Evolutionary conservation across 2,329 filamentous ascomycete genomes (phyloP).

Genomic region (Aspergillus brunneoviolaceus): DNA sequence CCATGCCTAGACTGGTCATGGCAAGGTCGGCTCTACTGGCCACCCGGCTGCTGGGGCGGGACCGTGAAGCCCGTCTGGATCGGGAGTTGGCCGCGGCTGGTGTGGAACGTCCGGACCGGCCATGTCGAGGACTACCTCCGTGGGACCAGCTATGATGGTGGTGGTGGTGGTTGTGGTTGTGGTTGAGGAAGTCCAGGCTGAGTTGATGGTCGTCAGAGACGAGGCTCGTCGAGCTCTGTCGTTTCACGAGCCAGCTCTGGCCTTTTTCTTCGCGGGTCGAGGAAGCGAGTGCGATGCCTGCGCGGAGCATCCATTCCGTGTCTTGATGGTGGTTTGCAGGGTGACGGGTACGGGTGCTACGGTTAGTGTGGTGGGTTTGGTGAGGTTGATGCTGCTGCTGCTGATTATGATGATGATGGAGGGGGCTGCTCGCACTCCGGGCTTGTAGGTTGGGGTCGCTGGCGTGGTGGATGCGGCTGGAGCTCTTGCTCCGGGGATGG

Average conservation of each 20-base stretch:
- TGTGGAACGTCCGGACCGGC: slow-evolving; percentile 39
- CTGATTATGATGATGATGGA: slow-evolving; percentile 27
- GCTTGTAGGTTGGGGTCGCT: slow-evolving; percentile 39
- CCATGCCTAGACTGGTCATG: slow-evolving; percentile 20
- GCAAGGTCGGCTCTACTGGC: slow-evolving; percentile 26
- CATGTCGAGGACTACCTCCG: slow-evolving; percentile 28
- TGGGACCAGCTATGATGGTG: slow-evolving; percentile 24
- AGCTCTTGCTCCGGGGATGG: slow-evolving; percentile 36
- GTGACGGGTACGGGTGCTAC: slow-evolving; percentile 6
- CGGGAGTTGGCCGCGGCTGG: slow-evolving; percentile 22
- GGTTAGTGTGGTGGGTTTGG: slow-evolving; percentile 4
- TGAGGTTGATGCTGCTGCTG: slow-evolving; percentile 4
- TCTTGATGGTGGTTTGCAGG: slow-evolving; percentile 27
- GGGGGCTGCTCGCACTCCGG: slow-evolving; percentile 26
- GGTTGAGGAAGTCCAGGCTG: slow-evolving; percentile 25
- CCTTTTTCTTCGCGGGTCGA: slow-evolving; percentile 61
- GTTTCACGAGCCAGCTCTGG: slow-evolving; percentile 60
- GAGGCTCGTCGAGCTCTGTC: slow-evolving; percentile 57
- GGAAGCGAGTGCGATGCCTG: slow-evolving; percentile 57
- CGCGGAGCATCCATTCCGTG: slow-evolving; percentile 61
- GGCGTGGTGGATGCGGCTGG: slow-evolving; percentile 30
- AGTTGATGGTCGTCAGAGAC: slow-evolving; percentile 40
- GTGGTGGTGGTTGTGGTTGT: slow-evolving; percentile 13
- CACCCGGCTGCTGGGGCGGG: slow-evolving; percentile 32
- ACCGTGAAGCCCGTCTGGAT: slow-evolving; percentile 36